Evolutionary conservation across 1,284 basidiomycete species (phyloP), one percentile per base, ranked within the genome.

Genomic region (Retiboletus flavoniger): DNA sequence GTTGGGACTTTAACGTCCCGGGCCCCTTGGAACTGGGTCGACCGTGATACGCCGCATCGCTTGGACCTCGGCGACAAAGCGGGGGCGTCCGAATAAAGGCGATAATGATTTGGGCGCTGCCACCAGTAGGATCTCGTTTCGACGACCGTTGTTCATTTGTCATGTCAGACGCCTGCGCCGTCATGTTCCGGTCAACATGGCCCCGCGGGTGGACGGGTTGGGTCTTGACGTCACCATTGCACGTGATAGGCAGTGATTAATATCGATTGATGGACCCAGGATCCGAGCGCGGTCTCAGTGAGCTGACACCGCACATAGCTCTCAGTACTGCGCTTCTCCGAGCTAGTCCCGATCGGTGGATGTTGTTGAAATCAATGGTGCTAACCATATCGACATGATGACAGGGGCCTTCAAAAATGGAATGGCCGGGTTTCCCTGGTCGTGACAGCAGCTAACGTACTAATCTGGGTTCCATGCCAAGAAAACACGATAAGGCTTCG

Each of bases 11-110:
- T 6, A 32, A 32, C 13, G 9, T 13, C 10, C 13, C n/a, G n/a
- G n/a, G n/a, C n/a, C n/a, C 13, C 34, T 7, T 35, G 34, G 5
- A 16, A 16, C 34, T 14, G 34, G 17, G 10, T 19, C 17, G 8
- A 11, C n/a, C 36, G 36, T 10, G 36, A 38, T 38, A 19, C 42
- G 31, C 21, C 38, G 11, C 31, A 7, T 32, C 31, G 8, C 24
- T 24, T 31, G 31, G 11, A 40, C 42, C 49, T 43, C 49, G 49
- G 49, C 34, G 21, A 50, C 40, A 50, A 44, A 11, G 49, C 41
- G 41, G 49, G 41, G 32, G 24, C 24, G 24, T 24, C 24, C 24
- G 24, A 24, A 24, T 24, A 4, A 2, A 14, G 28, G 17, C 34
- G 34, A 35, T 35, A n/a, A n/a, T 35, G 34, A 11, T 9, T 9